Evolutionary conservation across 2,329 filamentous ascomycete species (phyloP), one percentile per base, ranked within the genome.

Genomic region (Cercospora beticola): DNA sequence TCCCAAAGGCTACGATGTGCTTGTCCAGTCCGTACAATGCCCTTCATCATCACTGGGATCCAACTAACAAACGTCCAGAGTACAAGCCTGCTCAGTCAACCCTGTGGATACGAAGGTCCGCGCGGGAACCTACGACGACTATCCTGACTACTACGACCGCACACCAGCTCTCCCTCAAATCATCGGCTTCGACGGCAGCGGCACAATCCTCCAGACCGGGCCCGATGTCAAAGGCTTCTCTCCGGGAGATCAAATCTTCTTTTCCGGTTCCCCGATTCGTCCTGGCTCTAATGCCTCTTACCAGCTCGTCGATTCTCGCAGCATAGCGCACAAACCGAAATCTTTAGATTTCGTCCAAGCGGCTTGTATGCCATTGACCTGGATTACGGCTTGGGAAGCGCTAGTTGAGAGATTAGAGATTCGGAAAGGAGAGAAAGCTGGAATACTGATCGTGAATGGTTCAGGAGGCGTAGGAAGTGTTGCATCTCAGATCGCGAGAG

Each of bases 361-460:
- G 7, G 82, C 82, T 21, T 79, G 78, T n/a, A 78, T 83, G 77
- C 82, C 81, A 4, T 66, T 84, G 66, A 83, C 81, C 0, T 83
- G 78, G 71, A 77, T 80, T 18, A 84, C 82, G 1, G 82, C 82
- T 2, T 83, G 79, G 67, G 79, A 83, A 71, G 76, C 81, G 4
- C 76, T 84, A 23, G 77, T 82, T 2, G 81, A 83, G 68, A 75
- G 81, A 21, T 74, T 83, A 64, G 80, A 85, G 58, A 78, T 82
- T 28, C 62, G 73, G 18, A 73, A 78, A 59, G 76, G 75, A 2
- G 80, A 82, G 66, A 62, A 60, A 2, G 49, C 40, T 1, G 69
- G 66, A 5, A 74, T 83, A 12, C 68, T 85, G 23, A 84, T 84
- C 68, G 79, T 84, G 71, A 84, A 84, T 67, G 83, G 82, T 1